These are phyloP conservation scores for Straminergon stramineum DNA, from an alignment of 225 moss, liverwort and hornwort species.

Conservation along the genomic window DNA sequence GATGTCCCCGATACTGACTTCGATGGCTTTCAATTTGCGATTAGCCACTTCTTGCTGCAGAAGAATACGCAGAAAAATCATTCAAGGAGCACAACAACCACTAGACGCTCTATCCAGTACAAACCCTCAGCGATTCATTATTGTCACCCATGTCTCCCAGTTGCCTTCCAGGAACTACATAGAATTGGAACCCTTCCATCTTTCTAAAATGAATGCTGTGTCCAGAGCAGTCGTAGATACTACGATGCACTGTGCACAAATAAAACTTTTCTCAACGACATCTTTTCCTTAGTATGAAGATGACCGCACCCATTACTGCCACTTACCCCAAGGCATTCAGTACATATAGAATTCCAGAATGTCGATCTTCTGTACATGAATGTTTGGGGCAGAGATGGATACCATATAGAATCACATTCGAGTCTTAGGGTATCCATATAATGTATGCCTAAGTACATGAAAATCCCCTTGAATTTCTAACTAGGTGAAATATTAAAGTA, in stretches of 20 bases:
- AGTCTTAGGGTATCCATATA: neutral
- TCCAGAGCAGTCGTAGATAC: neutral
- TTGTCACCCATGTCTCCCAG: neutral
- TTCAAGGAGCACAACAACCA: neutral
- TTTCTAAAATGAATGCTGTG: neutral
- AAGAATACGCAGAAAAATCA: neutral
- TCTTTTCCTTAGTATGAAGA: neutral
- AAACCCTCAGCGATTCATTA: neutral
- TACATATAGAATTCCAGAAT: neutral
- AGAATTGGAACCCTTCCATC: neutral
- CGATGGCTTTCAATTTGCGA: slow-evolving; percentile 56
- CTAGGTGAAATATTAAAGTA: no score
- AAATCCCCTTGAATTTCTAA: neutral
- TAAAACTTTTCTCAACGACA: neutral
- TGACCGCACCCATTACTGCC: neutral
- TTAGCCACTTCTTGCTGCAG: slow-evolving; percentile 87
- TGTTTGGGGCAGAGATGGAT: neutral
- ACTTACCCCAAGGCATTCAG: neutral
- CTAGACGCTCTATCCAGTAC: neutral
- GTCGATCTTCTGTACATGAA: neutral
- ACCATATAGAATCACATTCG: neutral
- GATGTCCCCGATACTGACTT: slow-evolving; percentile 70
- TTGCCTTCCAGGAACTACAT: neutral
- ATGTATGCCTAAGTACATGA: neutral
- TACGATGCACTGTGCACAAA: neutral